phyloP scores from a whole-genome alignment of 2,329 filamentous ascomycete genomes.

The Diaporthe citriasiana region DNA sequence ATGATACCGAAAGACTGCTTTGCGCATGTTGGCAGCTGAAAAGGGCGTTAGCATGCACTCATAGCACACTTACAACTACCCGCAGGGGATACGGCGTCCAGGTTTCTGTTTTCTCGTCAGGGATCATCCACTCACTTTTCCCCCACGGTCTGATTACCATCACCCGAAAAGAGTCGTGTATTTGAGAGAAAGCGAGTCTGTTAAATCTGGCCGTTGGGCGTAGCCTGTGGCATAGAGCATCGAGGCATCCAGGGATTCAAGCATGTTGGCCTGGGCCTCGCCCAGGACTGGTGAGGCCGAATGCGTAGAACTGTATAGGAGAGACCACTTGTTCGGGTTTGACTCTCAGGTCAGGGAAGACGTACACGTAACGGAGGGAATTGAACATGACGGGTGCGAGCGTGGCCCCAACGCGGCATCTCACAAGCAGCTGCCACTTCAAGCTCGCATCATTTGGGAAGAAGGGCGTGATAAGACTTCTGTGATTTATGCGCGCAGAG shows the following conservation, averaged over 20 bases:
- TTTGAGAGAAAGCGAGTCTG: not conserved
- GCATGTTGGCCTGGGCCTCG: not conserved
- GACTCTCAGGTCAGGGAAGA: not conserved
- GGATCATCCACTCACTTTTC: not conserved
- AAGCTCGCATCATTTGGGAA: not conserved
- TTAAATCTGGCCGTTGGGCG: not conserved
- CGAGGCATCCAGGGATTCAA: not conserved
- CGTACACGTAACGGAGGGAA: not conserved
- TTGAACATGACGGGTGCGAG: not conserved
- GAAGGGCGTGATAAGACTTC: not conserved
- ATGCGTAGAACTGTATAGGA: not conserved
- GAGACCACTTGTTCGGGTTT: not conserved
- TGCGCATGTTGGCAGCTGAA: slow-evolving; percentile 18
- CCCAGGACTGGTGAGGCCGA: not conserved
- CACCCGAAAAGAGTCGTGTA: not conserved
- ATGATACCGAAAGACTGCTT: slow-evolving; percentile 26
- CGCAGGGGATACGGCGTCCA: slow-evolving; percentile 22
- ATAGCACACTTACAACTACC: slow-evolving; percentile 19
- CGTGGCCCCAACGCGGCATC: not conserved
- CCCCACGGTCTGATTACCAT: not conserved
- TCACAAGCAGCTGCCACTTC: not conserved
- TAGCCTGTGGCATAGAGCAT: not conserved
- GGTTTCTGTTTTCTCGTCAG: not conserved
- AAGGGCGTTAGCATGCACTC: slow-evolving; percentile 33
- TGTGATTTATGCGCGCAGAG: slow-evolving; percentile 11